phyloP scores from a whole-genome alignment of 1,284 basidiomycete species.

The Veloboletus limbatus region DNA sequence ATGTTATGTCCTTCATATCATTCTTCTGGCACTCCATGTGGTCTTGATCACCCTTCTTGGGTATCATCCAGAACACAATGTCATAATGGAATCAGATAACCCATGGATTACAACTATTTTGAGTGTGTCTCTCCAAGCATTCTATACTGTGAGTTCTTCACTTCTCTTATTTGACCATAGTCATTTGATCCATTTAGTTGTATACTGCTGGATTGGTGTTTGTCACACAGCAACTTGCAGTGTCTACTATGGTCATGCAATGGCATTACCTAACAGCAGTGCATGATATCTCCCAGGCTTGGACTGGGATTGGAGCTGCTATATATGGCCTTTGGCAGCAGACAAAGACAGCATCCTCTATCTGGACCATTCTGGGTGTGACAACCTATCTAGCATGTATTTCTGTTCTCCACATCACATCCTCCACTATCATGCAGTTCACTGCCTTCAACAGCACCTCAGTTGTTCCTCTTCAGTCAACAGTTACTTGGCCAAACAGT shows the following conservation, averaged over 20 bases:
- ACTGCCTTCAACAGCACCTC: constrained; percentile 5
- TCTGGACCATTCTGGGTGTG: constrained; percentile 6
- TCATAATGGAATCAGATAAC: constrained; percentile 1
- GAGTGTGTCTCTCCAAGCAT: constrained; percentile 2
- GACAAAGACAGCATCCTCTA: not conserved
- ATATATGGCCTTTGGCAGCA: not conserved
- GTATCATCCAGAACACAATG: constrained; percentile 5
- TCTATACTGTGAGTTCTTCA: not conserved
- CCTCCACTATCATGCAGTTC: constrained; percentile 17
- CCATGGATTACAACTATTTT: not conserved
- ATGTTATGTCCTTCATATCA: constrained; percentile 5
- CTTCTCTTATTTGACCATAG: no score
- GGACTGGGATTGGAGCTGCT: constrained; percentile 9
- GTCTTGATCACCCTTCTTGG: not conserved
- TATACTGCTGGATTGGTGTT: constrained; percentile 10
- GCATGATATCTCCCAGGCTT: constrained; percentile 10
- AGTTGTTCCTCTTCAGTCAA: not conserved
- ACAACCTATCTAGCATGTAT: constrained; percentile 6
- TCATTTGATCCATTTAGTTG: not conserved
- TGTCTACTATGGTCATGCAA: not conserved
- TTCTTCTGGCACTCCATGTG: constrained; percentile 2
- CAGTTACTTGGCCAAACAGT: not conserved
- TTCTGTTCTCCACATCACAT: constrained; percentile 9
- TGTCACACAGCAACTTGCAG: constrained; percentile 7
- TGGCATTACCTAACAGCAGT: constrained; percentile 7